Evolutionary conservation across 345 rosid genomes (phyloP), one percentile per base, ranked within the genome.

Genomic region (Garcia nutans): DNA sequence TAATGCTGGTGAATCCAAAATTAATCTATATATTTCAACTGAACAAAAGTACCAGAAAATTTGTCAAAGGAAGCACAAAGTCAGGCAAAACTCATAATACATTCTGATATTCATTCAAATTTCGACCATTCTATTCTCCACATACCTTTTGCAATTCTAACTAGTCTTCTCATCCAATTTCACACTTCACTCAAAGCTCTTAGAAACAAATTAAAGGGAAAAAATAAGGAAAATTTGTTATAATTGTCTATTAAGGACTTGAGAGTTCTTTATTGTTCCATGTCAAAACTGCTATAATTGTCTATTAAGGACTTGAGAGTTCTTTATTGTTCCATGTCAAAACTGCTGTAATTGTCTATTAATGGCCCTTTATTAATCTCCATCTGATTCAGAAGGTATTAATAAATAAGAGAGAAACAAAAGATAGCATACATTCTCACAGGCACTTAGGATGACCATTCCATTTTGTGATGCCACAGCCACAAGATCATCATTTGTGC

Each of bases 381-480:
- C 2, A 69, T 55, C 12, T 37, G 10, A 37, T 62, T 61, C 5
- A 37, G 50, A 61, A 65, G 41, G 42, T 16, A 47, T 12, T 24
- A 44, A 49, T 5, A 23, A 72, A 12, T 22, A 24, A 41, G 1
- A 41, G 45, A 65, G 44, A 72, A 71, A 47, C 33, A 70, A 8
- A 54, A 61, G 55, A 57, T 28, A 74, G 77, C 93, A 81, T 86
- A 93, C 99, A 82, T 79, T 85, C 65, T 88, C 94, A 69, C 96
- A 91, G 65, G 96, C 85, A 80, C 92, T 88, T 65, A 95, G 77
- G 79, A 91, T 90, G 73, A 93, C 98, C 96, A 84, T 88, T 90
- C 98, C 99, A 59, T 93, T 91, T 65, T 85, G 98, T 15, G 99
- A 95, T 71, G 99, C 99, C 98, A 95, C 90, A 54, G 98, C 98